A percentile compares a stretch with the other conserved stretches of the same genome.
phyloP scores from a whole-genome alignment of 2,329 filamentous ascomycete genomes.

The Malbranchea zuffiana region DNA sequence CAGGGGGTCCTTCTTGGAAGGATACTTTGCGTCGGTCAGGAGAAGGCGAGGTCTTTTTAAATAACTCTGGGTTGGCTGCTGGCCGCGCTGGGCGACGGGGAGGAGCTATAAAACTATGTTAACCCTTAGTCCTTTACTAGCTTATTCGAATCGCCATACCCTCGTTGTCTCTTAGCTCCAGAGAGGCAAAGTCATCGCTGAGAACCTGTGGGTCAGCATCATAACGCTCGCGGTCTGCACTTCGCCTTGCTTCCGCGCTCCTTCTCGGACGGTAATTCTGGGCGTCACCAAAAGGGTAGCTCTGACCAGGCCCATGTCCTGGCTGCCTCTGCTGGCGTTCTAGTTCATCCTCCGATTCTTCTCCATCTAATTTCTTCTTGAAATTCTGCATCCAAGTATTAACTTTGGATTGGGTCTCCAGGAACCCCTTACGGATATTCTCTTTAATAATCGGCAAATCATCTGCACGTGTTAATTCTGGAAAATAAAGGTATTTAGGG shows the following conservation, averaged over 20 bases:
- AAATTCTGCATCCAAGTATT: constrained; percentile 86
- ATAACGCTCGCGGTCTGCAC: constrained; percentile 81
- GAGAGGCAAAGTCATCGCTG: constrained; percentile 70
- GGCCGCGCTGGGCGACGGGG: constrained; percentile 50
- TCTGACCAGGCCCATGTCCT: constrained; percentile 17
- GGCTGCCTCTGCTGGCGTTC: constrained; percentile 28
- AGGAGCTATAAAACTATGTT: constrained; percentile 34
- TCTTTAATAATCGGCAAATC: constrained; percentile 88
- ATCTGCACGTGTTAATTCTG: constrained; percentile 40
- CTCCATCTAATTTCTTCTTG: constrained; percentile 88
- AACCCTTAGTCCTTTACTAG: background rate
- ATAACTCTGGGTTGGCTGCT: constrained; percentile 65
- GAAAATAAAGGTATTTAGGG: constrained; percentile 9
- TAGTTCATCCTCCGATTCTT: constrained; percentile 60
- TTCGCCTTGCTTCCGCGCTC: constrained; percentile 57
- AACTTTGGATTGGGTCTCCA: constrained; percentile 85
- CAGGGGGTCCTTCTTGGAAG: constrained; percentile 54
- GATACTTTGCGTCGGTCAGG: constrained; percentile 43
- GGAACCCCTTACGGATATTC: constrained; percentile 86
- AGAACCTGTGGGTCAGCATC: constrained; percentile 88
- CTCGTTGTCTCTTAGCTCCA: constrained; percentile 54
- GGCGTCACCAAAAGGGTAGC: constrained; percentile 11
- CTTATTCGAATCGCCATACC: constrained; percentile 27
- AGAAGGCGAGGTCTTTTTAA: constrained; percentile 56
- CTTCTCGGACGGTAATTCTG: constrained; percentile 43